Evolutionary conservation across 192 early-diverging fungal genomes (phyloP).

Genomic region (Rhizoclosmatium sp.): DNA sequence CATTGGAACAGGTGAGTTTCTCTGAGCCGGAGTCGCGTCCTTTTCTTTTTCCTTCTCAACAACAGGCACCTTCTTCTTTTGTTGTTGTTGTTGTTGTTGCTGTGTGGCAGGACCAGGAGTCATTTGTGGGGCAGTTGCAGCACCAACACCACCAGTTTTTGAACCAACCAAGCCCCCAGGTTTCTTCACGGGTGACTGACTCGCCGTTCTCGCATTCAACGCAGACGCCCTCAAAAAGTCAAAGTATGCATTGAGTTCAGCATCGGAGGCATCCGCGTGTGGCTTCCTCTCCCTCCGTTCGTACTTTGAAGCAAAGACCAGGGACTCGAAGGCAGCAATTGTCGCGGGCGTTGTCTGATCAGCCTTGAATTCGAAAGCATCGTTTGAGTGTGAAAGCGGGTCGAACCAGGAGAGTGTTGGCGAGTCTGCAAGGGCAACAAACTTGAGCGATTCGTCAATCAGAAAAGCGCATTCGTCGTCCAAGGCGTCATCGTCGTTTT

Average conservation of each 20-base stretch:
- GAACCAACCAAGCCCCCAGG: neutral
- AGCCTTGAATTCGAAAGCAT: constrained; percentile 9
- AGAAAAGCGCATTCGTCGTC: constrained; percentile 78
- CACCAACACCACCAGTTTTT: neutral
- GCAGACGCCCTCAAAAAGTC: constrained; percentile 33
- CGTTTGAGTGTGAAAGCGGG: neutral
- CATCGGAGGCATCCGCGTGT: constrained; percentile 58
- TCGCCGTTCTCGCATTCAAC: neutral
- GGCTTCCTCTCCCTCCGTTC: constrained; percentile 58
- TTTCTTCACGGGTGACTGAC: neutral
- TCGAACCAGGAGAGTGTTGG: neutral
- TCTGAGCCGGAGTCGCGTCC: constrained; percentile 5
- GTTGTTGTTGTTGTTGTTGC: neutral
- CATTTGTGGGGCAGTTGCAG: neutral
- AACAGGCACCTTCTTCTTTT: neutral
- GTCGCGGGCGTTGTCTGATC: neutral
- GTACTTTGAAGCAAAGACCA: constrained; percentile 72
- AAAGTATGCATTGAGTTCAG: constrained; percentile 60
- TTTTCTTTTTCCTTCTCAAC: neutral
- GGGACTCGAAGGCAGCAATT: constrained; percentile 39
- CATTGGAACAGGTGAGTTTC: constrained; percentile 18
- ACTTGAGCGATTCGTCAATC: constrained; percentile 64
- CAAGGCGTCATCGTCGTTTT: constrained; percentile 63
- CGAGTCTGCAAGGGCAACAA: constrained; percentile 44
- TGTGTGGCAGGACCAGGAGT: constrained; percentile 2